phyloP scores from a whole-genome alignment of 495 filamentous ascomycete species.

The Rhypophila decipiens region DNA sequence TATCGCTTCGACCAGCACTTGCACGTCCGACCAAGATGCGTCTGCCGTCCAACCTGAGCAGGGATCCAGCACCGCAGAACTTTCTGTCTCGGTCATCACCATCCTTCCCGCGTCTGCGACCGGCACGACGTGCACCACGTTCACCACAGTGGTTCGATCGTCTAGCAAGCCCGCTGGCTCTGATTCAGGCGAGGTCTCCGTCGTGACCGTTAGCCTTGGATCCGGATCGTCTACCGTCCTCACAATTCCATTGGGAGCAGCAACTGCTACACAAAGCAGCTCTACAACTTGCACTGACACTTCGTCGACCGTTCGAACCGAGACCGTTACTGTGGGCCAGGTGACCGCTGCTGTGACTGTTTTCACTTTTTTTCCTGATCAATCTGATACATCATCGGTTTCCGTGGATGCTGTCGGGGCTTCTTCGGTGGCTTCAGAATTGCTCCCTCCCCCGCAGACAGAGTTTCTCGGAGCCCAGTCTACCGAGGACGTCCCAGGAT shows the following conservation, averaged over 20 bases:
- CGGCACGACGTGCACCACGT: too few species aligned
- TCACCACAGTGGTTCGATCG: too few species aligned
- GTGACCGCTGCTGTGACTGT: background rate
- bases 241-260: too few species aligned
- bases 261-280: background rate
- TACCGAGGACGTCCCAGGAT: too few species aligned
- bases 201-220: background rate
- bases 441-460: constrained; percentile 13
- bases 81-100: background rate
- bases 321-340: too few species aligned
- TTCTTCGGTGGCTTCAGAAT: background rate
- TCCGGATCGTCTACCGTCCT: background rate
- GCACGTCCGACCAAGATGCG: too few species aligned
- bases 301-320: too few species aligned
- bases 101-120: background rate
- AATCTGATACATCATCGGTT: background rate
- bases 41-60: background rate
- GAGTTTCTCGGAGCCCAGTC: too few species aligned
- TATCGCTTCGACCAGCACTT: too few species aligned
- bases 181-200: background rate
- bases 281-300: constrained; percentile 7
- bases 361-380: background rate
- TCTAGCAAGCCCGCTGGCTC: background rate
- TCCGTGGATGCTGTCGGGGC: background rate
- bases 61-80: background rate